Evolutionary conservation across 441 rosid genomes (phyloP).

Genomic region (Pelargonium citronellum): DNA sequence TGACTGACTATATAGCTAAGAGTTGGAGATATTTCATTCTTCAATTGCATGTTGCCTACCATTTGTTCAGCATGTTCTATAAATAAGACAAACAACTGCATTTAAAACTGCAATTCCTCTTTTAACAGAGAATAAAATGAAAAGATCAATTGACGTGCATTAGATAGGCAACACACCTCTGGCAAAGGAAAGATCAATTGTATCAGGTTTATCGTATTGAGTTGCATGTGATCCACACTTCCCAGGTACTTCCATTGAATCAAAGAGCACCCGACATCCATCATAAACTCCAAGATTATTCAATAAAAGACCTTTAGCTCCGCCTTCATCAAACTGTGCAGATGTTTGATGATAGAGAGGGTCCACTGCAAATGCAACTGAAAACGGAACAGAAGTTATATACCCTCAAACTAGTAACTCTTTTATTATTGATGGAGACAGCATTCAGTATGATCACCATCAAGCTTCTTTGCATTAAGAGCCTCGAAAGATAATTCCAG

Average conservation of each 20-base stretch:
- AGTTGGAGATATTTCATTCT: conserved; percentile 74
- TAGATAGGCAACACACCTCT: conserved; percentile 45
- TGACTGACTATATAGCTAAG: conserved; percentile 47
- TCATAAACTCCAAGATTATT: conserved; percentile 89
- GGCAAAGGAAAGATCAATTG: conserved; percentile 66
- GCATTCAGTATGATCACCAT: conserved; percentile 45
- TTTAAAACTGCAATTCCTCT: conserved; percentile 3
- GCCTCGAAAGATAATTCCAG: conserved; percentile 76
- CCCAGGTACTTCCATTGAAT: conserved; percentile 84
- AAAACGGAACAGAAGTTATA: conserved; percentile 20
- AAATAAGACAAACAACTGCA: conserved; percentile 19
- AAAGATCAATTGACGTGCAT: not conserved
- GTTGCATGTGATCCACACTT: conserved; percentile 41
- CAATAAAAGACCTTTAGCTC: conserved; percentile 81
- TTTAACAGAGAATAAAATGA: not conserved
- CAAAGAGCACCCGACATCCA: conserved; percentile 84
- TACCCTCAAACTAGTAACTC: conserved; percentile 18
- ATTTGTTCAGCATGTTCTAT: conserved; percentile 63
- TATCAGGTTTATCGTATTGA: conserved; percentile 43
- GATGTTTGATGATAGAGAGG: conserved; percentile 95
- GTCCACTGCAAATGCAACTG: conserved; percentile 93
- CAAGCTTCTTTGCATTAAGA: conserved; percentile 82
- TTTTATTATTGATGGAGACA: conserved; percentile 12
- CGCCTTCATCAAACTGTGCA: conserved; percentile 97
- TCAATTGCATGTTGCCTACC: conserved; percentile 50